Evolutionary conservation across 768 basidiomycete species (phyloP).

Genomic region (Leccinum aurantiacum): DNA sequence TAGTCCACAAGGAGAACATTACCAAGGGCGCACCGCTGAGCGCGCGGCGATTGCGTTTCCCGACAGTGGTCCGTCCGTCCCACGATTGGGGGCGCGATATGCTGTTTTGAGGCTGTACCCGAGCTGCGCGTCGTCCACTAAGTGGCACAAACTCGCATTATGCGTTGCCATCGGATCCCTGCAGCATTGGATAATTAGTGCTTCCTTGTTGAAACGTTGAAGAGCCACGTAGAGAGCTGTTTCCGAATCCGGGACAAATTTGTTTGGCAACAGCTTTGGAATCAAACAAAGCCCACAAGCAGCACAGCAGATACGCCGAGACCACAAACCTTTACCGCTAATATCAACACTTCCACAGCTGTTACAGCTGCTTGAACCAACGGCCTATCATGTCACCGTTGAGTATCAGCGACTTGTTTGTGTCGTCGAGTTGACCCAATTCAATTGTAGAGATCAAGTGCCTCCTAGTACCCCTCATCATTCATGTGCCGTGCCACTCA

Average conservation of each 20-base stretch:
- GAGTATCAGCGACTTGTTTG: slow-evolving; percentile 22
- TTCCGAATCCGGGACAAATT: slow-evolving; percentile 9
- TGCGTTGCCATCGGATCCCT: neutral
- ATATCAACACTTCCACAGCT: slow-evolving; percentile 1
- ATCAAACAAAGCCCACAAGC: slow-evolving; percentile 26
- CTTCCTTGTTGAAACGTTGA: neutral
- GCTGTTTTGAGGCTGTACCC: neutral
- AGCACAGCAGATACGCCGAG: neutral
- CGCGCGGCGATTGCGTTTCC: neutral
- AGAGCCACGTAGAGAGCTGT: neutral
- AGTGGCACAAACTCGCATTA: neutral
- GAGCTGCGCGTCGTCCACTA: neutral
- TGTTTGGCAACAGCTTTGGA: slow-evolving; percentile 29
- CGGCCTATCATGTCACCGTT: slow-evolving; percentile 28
- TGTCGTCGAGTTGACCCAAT: slow-evolving; percentile 18
- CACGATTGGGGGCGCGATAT: neutral
- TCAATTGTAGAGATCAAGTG: slow-evolving; percentile 23
- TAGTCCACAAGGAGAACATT: neutral
- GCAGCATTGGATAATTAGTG: neutral
- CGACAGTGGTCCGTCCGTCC: neutral
- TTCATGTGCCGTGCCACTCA: slow-evolving; percentile 25
- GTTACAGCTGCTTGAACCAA: neutral
- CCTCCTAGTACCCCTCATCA: slow-evolving; percentile 28
- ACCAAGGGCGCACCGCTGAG: neutral
- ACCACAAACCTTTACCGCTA: neutral